Conservation (phyloP, 73 alveolate species). For the Effrenium voratum region DNA sequence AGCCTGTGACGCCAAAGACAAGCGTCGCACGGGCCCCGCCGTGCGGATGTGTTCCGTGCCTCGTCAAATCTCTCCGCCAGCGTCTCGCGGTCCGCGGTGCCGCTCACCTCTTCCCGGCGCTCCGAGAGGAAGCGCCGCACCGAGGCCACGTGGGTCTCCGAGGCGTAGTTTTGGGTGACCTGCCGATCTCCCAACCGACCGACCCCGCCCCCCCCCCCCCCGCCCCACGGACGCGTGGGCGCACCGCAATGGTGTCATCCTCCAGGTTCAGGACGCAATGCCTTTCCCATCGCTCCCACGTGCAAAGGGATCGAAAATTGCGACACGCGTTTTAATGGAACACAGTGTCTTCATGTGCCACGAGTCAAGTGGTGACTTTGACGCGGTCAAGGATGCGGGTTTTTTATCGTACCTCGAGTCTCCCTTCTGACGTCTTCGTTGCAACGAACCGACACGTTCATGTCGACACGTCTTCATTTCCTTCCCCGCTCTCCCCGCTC, state of each 20-base stretch:
- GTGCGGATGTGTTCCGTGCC: neutral
- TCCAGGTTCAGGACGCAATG: slow-evolving; percentile 96
- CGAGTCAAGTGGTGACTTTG: no score
- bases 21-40: no score
- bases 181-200: neutral
- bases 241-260: slow-evolving; percentile 95
- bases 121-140: slow-evolving; percentile 76
- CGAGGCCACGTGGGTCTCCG: slow-evolving; percentile 58
- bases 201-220: neutral
- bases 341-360: no score
- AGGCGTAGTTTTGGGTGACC: slow-evolving; percentile 95
- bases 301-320: no score
- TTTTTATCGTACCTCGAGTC: no score
- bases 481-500: neutral
- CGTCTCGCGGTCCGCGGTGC: slow-evolving; percentile 4
- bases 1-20: neutral
- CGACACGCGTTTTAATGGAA: no score
- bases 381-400: no score
- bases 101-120: slow-evolving; percentile 50
- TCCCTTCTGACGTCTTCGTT: neutral
- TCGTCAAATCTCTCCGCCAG: slow-evolving; percentile 32
- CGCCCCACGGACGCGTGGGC: neutral
- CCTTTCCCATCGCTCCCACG: neutral
- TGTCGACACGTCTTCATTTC: neutral
- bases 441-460: neutral